Evolutionary conservation across 1,139 yeast species (phyloP), one percentile per base, ranked within the genome.

Genomic region (Geotrichum phurueaensis): DNA sequence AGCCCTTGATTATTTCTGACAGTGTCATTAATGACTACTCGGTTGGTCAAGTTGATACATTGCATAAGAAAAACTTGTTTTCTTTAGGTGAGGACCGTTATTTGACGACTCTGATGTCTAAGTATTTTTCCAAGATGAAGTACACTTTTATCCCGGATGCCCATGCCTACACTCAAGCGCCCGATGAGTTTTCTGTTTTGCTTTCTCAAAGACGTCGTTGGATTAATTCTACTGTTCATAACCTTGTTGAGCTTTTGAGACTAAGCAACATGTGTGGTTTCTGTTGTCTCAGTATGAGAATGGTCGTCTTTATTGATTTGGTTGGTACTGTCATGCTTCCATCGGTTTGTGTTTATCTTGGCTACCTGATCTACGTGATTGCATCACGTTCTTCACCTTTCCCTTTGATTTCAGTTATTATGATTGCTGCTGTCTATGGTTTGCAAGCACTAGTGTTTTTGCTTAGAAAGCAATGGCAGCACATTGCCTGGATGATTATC

Each of bases 191-290:
- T 78, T 63, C 70, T 1, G 79, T 76, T 20, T 71, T 77, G 61
- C 63, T 77, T 59, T 77, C 80, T 7, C 80, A 77, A 66, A 73
- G 80, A 52, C 74, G 80, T 43, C 72, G 80, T 60, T 77, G 80
- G 80, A 77, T 77, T 64, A 77, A 77, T 67, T 76, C 79, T 1
- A 76, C 79, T 1, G 78, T 76, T 20, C 79, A 76, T 61, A 76
- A 76, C 63, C 66, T 76, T 66, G 69, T 75, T 15, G 79, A 76
- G 64, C 68, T 76, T 54, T 75, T 71, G 9, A 78, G 79, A 15
- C 68, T 76, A 75, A 66, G 71, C 31, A 75, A 75, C 58, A 69
- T 76, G 68, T 76, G 79, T 64, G 79, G 79, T 3, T 76, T 76
- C 70, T 77, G 79, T 69, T 76, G 78, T 64, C 74, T 76, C 67